phyloP scores from a whole-genome alignment of 345 rosid genomes.

The Trapa bicornis region DNA sequence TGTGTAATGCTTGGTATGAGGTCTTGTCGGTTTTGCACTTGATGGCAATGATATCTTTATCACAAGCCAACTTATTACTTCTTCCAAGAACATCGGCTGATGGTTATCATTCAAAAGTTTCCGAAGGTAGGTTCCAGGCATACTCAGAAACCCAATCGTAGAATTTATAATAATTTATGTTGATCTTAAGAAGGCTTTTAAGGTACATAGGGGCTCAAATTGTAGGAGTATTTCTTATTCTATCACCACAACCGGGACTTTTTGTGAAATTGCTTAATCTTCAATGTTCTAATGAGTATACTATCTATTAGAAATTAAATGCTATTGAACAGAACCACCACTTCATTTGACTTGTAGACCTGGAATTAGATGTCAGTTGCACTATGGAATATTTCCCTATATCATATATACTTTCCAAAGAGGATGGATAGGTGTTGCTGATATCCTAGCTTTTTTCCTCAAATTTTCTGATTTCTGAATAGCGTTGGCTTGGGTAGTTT shows the following conservation, averaged over 20 bases:
- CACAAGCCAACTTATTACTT: constrained; percentile 82
- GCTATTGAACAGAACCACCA: not conserved
- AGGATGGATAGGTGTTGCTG: not conserved
- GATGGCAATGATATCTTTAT: constrained; percentile 86
- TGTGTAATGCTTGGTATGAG: constrained; percentile 90
- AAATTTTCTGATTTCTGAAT: not conserved
- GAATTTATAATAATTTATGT: not conserved
- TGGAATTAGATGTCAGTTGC: not conserved
- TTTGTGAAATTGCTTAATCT: not conserved
- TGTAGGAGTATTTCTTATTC: not conserved
- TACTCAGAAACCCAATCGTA: not conserved
- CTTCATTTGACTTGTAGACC: not conserved
- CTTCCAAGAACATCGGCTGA: constrained; percentile 79
- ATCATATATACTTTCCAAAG: no score
- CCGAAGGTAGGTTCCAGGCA: constrained; percentile 52
- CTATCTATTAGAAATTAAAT: not conserved
- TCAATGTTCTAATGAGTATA: not conserved
- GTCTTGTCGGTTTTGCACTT: constrained; percentile 91
- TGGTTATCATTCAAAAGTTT: constrained; percentile 72
- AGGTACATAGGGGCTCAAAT: not conserved
- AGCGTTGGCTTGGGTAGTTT: not conserved
- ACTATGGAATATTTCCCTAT: no score
- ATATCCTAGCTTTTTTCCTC: not conserved
- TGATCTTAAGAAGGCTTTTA: not conserved
- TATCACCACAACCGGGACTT: not conserved